A percentile compares a stretch with the other conserved stretches of the same genome.
Conservation (phyloP, 2,329 filamentous ascomycete genomes). For the Pestalotiopsis sp. region DNA sequence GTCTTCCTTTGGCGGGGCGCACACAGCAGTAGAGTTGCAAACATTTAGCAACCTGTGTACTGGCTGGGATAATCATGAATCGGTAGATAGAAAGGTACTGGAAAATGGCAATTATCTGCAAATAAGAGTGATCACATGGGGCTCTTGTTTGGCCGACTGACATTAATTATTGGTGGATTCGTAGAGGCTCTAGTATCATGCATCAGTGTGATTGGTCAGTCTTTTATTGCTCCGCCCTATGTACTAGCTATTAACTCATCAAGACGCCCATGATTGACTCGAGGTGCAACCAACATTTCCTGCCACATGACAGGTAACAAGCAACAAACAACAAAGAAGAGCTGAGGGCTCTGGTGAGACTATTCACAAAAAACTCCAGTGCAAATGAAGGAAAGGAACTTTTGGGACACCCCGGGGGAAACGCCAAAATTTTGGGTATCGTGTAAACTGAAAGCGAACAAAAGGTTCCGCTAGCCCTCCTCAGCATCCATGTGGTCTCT, state of each 20-base stretch:
- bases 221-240: no score
- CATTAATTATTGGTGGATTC: no score
- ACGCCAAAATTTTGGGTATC: constrained; percentile 2
- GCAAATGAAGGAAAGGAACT: neutral
- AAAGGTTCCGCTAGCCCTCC: constrained; percentile 53
- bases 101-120: no score
- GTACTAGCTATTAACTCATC: no score
- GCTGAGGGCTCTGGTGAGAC: neutral
- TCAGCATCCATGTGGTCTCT: constrained; percentile 72
- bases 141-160: no score
- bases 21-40: neutral
- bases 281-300: neutral
- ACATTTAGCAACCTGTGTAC: neutral
- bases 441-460: neutral
- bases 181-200: no score
- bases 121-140: no score
- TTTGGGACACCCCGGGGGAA: neutral
- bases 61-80: neutral
- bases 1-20: neutral
- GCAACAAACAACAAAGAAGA: neutral
- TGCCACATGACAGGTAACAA: neutral
- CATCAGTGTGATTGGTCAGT: no score
- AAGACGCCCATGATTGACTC: neutral
- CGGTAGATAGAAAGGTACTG: neutral
- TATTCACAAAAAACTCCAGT: neutral